A percentile compares a stretch with the other conserved stretches of the same genome.
Evolutionary conservation across 345 rosid species (phyloP).

Genomic region (Hypericum androsaemum): DNA sequence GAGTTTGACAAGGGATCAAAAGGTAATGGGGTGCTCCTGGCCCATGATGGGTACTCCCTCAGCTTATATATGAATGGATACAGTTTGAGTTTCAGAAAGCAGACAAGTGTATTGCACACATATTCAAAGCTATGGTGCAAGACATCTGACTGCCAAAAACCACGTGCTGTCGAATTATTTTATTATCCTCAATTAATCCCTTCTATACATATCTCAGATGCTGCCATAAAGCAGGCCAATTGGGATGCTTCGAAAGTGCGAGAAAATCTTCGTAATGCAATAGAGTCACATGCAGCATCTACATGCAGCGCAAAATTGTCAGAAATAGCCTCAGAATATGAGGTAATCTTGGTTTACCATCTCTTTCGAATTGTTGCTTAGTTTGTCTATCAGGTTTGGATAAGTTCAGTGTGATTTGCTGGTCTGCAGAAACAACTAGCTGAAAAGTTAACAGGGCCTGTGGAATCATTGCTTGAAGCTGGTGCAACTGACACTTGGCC

Average conservation of each 20-base stretch:
- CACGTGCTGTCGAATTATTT: too few relatives aligned
- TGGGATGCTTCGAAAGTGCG: slow-evolving; percentile 60
- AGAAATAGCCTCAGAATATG: slow-evolving; percentile 35
- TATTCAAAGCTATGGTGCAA: too few relatives aligned
- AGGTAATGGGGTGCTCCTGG: slow-evolving; percentile 27
- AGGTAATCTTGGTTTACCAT: slow-evolving; percentile 28
- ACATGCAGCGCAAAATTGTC: slow-evolving; percentile 39
- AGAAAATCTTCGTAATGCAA: slow-evolving; percentile 51
- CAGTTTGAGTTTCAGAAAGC: too few relatives aligned
- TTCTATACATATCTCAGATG: slow-evolving; percentile 27
- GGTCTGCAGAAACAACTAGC: slow-evolving; percentile 44
- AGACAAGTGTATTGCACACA: too few relatives aligned
- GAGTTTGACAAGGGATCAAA: slow-evolving; percentile 59
- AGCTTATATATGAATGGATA: too few relatives aligned
- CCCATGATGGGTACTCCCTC: background rate
- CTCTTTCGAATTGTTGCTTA: background rate
- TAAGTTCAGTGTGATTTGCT: background rate
- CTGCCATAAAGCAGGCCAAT: slow-evolving; percentile 41
- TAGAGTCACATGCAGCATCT: slow-evolving; percentile 41
- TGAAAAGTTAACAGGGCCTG: slow-evolving; percentile 37
- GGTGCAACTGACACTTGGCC: slow-evolving; percentile 56
- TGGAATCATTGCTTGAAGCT: slow-evolving; percentile 50
- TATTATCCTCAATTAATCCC: too few relatives aligned
- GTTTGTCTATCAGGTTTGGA: too few relatives aligned
- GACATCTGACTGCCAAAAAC: too few relatives aligned